Conservation (phyloP, 805 yeast genomes). For the Kluyveromyces aestuarii region DNA sequence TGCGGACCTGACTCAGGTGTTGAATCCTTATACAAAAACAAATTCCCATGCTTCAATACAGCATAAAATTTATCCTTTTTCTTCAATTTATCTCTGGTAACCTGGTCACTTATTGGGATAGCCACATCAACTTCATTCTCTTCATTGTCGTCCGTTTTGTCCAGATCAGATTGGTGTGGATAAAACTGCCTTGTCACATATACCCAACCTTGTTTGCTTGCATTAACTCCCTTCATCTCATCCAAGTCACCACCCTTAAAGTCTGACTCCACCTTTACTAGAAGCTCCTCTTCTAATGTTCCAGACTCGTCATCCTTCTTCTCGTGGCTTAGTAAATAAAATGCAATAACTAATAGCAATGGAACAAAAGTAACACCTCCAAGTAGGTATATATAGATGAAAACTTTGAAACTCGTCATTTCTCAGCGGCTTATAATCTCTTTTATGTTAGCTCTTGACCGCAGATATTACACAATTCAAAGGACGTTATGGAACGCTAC, state of each 20-base stretch:
- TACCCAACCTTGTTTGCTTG: constrained; percentile 67
- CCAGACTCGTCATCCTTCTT: constrained; percentile 6
- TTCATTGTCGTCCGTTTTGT: constrained; percentile 3
- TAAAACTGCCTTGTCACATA: constrained; percentile 75
- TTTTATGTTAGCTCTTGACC: not conserved
- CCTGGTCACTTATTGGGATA: constrained; percentile 17
- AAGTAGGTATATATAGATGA: constrained; percentile 44
- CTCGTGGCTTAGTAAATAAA: constrained; percentile 30
- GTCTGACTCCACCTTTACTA: constrained; percentile 24
- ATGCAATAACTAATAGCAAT: constrained; percentile 31
- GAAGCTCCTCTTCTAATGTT: constrained; percentile 5
- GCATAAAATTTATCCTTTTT: constrained; percentile 54
- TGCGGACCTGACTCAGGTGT: constrained; percentile 37
- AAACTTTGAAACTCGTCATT: constrained; percentile 24
- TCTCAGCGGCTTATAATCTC: not conserved
- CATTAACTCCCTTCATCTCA: constrained; percentile 54
- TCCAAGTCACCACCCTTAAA: constrained; percentile 58
- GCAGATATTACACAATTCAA: not conserved
- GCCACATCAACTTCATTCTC: constrained; percentile 7
- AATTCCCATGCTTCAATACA: constrained; percentile 75
- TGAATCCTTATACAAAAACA: constrained; percentile 75
- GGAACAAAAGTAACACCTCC: constrained; percentile 86
- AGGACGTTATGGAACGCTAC: not conserved
- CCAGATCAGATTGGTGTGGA: constrained; percentile 35
- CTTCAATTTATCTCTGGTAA: constrained; percentile 27